Percentiles rank a stretch among this genome's conserved stretches.
These are phyloP conservation scores for Trichoderma semiorbis DNA, from an alignment of 2,329 filamentous ascomycete species.

Conservation along the genomic window DNA sequence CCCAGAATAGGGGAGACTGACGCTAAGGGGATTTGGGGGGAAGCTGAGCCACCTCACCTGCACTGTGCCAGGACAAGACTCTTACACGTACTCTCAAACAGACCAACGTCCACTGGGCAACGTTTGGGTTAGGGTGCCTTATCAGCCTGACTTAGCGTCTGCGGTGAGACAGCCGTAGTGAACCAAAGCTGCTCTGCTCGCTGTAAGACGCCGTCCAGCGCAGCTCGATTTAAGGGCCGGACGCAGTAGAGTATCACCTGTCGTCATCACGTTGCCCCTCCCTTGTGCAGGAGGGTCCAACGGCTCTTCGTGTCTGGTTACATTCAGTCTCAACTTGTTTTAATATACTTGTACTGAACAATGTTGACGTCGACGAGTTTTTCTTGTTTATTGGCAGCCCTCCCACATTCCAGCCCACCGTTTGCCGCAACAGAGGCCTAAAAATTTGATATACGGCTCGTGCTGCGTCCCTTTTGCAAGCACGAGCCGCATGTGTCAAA, in stretches of 20 bases:
- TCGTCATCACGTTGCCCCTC: slow-evolving; percentile 19
- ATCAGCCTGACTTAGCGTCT: slow-evolving; percentile 14
- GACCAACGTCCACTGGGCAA: slow-evolving; percentile 1
- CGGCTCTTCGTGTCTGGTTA: background rate
- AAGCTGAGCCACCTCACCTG: slow-evolving; percentile 19
- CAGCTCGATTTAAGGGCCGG: background rate
- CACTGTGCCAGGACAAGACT: background rate
- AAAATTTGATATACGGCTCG: background rate
- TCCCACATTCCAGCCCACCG: background rate
- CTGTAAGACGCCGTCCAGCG: background rate
- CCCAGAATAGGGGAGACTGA: slow-evolving; percentile 20
- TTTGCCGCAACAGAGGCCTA: background rate
- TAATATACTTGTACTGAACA: background rate
- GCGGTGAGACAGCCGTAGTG: slow-evolving; percentile 13
- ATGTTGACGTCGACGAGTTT: background rate
- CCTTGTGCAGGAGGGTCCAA: slow-evolving; percentile 16
- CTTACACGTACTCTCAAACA: slow-evolving; percentile 10
- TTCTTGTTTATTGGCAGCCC: background rate
- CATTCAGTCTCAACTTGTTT: background rate
- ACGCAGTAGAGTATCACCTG: slow-evolving; percentile 10
- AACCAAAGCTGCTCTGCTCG: background rate
- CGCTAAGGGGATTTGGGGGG: slow-evolving; percentile 14
- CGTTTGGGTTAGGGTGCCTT: slow-evolving; percentile 6
- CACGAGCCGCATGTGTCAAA: slow-evolving; percentile 9
- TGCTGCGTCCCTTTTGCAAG: background rate